Evolutionary conservation across 441 rosid species (phyloP), one percentile per base, ranked within the genome.

Genomic region (Euphorbia celastroides): DNA sequence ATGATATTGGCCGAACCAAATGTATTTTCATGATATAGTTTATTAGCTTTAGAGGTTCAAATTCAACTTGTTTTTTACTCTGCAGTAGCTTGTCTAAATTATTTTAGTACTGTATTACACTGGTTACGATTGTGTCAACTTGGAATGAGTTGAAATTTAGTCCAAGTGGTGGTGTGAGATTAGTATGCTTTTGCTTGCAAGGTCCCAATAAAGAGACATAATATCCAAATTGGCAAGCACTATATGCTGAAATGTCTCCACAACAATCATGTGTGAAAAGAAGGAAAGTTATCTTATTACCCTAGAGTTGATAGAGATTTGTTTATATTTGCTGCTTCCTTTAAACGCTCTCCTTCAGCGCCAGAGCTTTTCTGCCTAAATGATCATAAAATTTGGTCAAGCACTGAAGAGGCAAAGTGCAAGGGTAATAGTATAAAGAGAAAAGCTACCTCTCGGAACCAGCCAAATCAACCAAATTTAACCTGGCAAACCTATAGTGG

Each of bases 251-350:
- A 64, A 60, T 30, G 22, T 32, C 54, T 46, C 59, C 54, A 54
- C 36, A 56, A 1, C 34, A 14, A 68, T 63, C 32, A 26, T 22
- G 60, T 13, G 10, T 57, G n/a, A 57, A 68, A 57, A 64, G 36
- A 0, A 72, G 71, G 65, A 64, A 61, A 36, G 3, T 70, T 68
- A 73, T 66, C 32, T 58, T 67, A 68, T 84, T 88, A 93, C 98
- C 98, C 97, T 50, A 90, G 84, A 75, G 98, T 93, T 65, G 98
- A 93, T 64, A 93, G 75, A 66, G 98, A 93, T 82, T 84, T 93
- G 80, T 90, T 93, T 76, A 93, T 93, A 67, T 86, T 90, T 80
- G 96, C 98, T 72, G 97, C 97, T 86, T 93, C 98, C 83, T 87
- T 93, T 74, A 93, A 80, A 69, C 98, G 98, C 71, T 87, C 97